Percentiles rank a stretch among this genome's conserved stretches.
Evolutionary conservation across 139 green algal species (phyloP).

Genomic region (Monoraphidium neglectum): DNA sequence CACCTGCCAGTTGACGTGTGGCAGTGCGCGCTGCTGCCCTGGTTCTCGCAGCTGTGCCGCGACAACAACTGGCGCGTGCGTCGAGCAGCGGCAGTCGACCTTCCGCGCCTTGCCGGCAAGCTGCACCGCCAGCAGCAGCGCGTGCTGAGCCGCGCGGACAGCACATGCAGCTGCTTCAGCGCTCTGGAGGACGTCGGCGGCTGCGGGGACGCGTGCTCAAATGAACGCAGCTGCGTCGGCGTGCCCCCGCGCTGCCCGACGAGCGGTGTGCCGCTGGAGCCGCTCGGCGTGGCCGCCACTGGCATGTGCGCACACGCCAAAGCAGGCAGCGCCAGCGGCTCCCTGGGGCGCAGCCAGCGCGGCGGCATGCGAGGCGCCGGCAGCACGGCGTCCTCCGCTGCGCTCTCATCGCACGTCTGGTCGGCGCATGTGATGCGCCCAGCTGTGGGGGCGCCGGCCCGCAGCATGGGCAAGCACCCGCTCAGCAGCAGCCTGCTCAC

Average conservation of each 20-base stretch:
- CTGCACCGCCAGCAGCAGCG: conserved; percentile 28
- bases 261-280: not conserved
- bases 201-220: not conserved
- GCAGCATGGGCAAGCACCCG: conserved; percentile 27
- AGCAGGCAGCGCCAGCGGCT: not conserved
- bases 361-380: not conserved
- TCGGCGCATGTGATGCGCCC: not conserved
- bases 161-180: conserved; percentile 1
- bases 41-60: conserved; percentile 25
- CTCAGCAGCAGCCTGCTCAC: conserved; percentile 27
- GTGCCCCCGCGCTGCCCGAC: not conserved
- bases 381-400: too few relatives aligned
- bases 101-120: conserved; percentile 18
- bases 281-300: not conserved
- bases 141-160: not conserved
- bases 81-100: conserved; percentile 15
- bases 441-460: not conserved
- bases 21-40: conserved; percentile 20
- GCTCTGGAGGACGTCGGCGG: too few relatives aligned
- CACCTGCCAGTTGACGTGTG: conserved; percentile 12
- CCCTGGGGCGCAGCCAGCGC: not conserved
- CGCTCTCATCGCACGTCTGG: too few relatives aligned
- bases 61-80: conserved; percentile 33
- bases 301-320: not conserved
- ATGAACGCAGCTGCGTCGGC: not conserved